phyloP scores from a whole-genome alignment of 1,284 basidiomycete genomes.

The Ustilago bromivora region DNA sequence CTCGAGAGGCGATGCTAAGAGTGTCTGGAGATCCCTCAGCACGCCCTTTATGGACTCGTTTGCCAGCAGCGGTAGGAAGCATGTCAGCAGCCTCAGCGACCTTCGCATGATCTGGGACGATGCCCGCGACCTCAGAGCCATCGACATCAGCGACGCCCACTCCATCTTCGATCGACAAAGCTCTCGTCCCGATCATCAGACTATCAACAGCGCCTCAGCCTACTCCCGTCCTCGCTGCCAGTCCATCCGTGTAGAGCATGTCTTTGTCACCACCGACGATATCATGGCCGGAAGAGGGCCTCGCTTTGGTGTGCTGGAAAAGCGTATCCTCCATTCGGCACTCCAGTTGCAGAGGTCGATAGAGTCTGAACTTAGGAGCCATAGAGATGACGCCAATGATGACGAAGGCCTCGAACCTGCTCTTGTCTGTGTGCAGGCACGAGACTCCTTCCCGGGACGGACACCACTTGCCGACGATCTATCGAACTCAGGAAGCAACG shows the following conservation, averaged over 20 bases:
- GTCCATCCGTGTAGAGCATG: constrained; percentile 60
- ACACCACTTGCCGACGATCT: neutral
- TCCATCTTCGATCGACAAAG: constrained; percentile 25
- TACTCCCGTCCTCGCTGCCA: constrained; percentile 45
- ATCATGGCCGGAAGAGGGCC: constrained; percentile 59
- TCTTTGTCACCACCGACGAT: constrained; percentile 66
- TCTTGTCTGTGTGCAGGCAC: constrained; percentile 30
- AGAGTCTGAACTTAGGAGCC: constrained; percentile 28
- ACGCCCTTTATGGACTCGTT: constrained; percentile 65
- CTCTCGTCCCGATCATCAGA: constrained; percentile 3
- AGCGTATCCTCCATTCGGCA: constrained; percentile 59
- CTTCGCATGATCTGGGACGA: constrained; percentile 68
- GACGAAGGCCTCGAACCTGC: neutral
- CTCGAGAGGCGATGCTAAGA: constrained; percentile 57
- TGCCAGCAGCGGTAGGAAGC: constrained; percentile 55
- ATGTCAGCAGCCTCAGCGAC: constrained; percentile 64
- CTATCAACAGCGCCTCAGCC: neutral
- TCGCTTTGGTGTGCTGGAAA: constrained; percentile 59
- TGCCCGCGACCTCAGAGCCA: constrained; percentile 56
- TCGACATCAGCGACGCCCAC: constrained; percentile 53
- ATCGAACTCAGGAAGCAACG: neutral
- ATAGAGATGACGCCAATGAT: neutral
- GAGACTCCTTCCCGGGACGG: constrained; percentile 43
- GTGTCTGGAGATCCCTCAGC: constrained; percentile 63
- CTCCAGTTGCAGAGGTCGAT: constrained; percentile 58